These are phyloP conservation scores for Alnus rubra DNA, from an alignment of 306 rosid genomes.

Conservation along the genomic window DNA sequence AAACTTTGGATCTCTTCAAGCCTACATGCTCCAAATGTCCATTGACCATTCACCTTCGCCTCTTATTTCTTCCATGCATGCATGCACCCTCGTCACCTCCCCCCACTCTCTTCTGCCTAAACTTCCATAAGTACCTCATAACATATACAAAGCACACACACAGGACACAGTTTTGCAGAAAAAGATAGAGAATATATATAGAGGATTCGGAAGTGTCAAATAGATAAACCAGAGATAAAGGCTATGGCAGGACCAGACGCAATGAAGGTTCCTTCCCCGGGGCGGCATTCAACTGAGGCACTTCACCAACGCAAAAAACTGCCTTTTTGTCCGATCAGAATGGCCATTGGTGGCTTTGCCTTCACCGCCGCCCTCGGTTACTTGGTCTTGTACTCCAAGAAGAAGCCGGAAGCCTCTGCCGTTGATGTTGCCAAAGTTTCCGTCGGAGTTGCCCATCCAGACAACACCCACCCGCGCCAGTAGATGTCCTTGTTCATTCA, in stretches of 20 bases:
- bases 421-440: conserved; percentile 64
- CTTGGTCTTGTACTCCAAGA: conserved; percentile 52
- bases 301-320: conserved; percentile 54
- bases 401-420: conserved; percentile 74
- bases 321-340: conserved; percentile 45
- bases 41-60: neutral
- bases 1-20: neutral
- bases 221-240: neutral
- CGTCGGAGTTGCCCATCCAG: conserved; percentile 36
- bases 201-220: neutral
- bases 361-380: conserved; percentile 44
- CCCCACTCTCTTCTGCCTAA: neutral
- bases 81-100: neutral
- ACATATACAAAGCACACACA: neutral
- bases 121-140: conserved; percentile 9
- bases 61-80: neutral
- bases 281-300: conserved; percentile 39
- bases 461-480: conserved; percentile 33
- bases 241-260: conserved; percentile 30
- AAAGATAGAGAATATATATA: neutral
- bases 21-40: neutral
- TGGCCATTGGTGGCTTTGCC: conserved; percentile 63
- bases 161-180: neutral
- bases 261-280: conserved; percentile 30
- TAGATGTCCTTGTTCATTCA: neutral